These are phyloP conservation scores for Paxillus ammoniavirescens DNA, from an alignment of 768 basidiomycete genomes.

Conservation along the genomic window DNA sequence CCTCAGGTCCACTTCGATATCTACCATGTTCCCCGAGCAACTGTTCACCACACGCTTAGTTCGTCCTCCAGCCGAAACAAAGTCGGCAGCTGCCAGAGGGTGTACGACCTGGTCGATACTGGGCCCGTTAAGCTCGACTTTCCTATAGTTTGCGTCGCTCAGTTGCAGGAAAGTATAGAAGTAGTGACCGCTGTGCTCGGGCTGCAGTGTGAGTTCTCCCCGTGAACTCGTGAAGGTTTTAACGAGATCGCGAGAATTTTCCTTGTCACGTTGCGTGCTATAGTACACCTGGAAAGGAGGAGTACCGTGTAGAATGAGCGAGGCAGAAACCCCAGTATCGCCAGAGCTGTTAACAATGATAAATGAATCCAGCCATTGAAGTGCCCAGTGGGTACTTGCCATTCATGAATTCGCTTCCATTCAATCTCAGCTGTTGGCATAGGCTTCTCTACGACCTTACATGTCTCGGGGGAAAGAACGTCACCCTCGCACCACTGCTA, in stretches of 20 bases:
- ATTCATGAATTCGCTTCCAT: slow-evolving; percentile 89
- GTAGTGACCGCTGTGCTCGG: slow-evolving; percentile 88
- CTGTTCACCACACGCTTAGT: slow-evolving; percentile 63
- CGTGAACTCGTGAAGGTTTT: slow-evolving; percentile 67
- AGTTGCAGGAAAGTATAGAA: slow-evolving; percentile 76
- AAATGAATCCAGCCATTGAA: slow-evolving; percentile 4
- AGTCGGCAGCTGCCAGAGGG: slow-evolving; percentile 79
- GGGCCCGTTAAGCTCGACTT: slow-evolving; percentile 68
- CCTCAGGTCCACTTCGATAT: slow-evolving; percentile 77
- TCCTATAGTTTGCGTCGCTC: slow-evolving; percentile 83
- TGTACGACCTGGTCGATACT: slow-evolving; percentile 88
- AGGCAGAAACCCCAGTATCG: slow-evolving; percentile 88
- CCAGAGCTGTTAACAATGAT: slow-evolving; percentile 57
- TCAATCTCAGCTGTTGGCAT: slow-evolving; percentile 81
- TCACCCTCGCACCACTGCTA: slow-evolving; percentile 75
- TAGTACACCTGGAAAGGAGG: slow-evolving; percentile 89
- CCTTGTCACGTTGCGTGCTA: slow-evolving; percentile 67
- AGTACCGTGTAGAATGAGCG: slow-evolving; percentile 81
- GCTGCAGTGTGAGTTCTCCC: slow-evolving; percentile 81
- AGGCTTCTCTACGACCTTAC: slow-evolving; percentile 73
- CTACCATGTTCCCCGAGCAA: slow-evolving; percentile 75
- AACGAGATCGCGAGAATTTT: slow-evolving; percentile 55
- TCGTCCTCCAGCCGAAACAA: slow-evolving; percentile 44
- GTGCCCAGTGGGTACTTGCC: slow-evolving; percentile 42
- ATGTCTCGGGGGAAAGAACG: slow-evolving; percentile 79